Evolutionary conservation across 139 green algal genomes (phyloP), one percentile per base, ranked within the genome.

Genomic region (Chlorella vulgaris): DNA sequence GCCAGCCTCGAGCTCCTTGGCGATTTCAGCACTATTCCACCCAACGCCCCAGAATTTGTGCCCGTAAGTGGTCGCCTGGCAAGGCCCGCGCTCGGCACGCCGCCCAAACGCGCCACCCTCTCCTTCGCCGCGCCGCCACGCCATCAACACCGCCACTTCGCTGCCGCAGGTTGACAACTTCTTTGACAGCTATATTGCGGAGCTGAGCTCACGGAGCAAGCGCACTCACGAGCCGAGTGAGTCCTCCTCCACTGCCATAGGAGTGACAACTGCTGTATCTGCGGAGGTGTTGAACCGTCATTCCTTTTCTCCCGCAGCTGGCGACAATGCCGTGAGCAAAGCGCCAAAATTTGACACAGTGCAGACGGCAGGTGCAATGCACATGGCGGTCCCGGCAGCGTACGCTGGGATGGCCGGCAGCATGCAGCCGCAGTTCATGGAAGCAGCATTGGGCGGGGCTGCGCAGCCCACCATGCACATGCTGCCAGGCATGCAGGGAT

Each of bases 161-260:
- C n/a, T n/a, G n/a, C n/a, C 26, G 33, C 76, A 70, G 67, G 83
- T 87, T 7, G 83, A 87, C 73, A 35, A 82, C 2, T 87, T 87
- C 53, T 87, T 87, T n/a, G 6, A n/a, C 22, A 62, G 29, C 55
- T 87, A 87, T 29, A 78, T 87, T 4, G 28, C 33, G 15, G 77
- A 87, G 28, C 55, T 87, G 0, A 58, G 28, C 24, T 55, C 81
- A 42, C 38, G 74, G 0, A 73, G 82, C 74, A 86, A 83, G 63
- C 71, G 74, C 29, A 35, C 47, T 15, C 47, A 67, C 22, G 63
- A 70, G 61, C 75, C 40, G 62, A 60, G 75, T 73, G 28, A 13
- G 38, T 47, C 47, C 47, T 10, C 47, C 47, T 58, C 47, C 47
- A 58, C 47, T 24, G 15, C 47, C 47, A n/a, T n/a, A n/a, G n/a